Evolutionary conservation across 2,329 filamentous ascomycete species (phyloP), one percentile per base, ranked within the genome.

Genomic region (Colletotrichum coccodes): DNA sequence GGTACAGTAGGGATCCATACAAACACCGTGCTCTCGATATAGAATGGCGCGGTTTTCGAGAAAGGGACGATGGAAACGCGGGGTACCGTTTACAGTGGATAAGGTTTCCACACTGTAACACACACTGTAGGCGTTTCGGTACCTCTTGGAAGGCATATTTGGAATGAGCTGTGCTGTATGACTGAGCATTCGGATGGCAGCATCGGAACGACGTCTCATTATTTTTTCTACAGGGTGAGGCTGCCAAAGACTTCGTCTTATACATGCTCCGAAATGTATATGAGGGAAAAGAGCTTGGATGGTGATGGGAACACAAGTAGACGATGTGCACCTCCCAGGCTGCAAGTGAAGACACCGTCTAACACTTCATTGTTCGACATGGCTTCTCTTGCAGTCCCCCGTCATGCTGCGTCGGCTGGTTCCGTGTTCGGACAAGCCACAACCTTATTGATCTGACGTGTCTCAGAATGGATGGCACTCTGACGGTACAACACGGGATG

Each of bases 1-100:
- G 21, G 68, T 60, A 60, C 68, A 64, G 68, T 70, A n/a, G n/a
- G 23, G 12, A 21, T 6, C 4, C 1, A 4, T 6, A 21, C 2
- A 12, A 6, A 16, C 4, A 57, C 59, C 50, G 50, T 52, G 59
- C 21, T 21, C 1, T 4, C 0, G n/a, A 1, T 36, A 6, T 12
- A 1, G 18, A 21, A 18, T 9, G 28, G 30, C n/a, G 12, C 14
- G n/a, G 9, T 8, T 18, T 18, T 32, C 3, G 8, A 4, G 12
- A n/a, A 21, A 44, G 12, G 38, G 12, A 14, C 11, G 12, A 7
- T 2, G 12, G 21, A 8, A 26, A 21, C 28, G 44, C 18, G 32
- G 57, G 32, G 57, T 3, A n/a, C 18, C 3, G 11, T n/a, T 14
- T 8, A 1, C 2, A 9, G 16, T 2, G 16, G 1, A n/a, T n/a